Conservation (phyloP, 163 green algal genomes). For the Trebouxia gelatinosa region DNA sequence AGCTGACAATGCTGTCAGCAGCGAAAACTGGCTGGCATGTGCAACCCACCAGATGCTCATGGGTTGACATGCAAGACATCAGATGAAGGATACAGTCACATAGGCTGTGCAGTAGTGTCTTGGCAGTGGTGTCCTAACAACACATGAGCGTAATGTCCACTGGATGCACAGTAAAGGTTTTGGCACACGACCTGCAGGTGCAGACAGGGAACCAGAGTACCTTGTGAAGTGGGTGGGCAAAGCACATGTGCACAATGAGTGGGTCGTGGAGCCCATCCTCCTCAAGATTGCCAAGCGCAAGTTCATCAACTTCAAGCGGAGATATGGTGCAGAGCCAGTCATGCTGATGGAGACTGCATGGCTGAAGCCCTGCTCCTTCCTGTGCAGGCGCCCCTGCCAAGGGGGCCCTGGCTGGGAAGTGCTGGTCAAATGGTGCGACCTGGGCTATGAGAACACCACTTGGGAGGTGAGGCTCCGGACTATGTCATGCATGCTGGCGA, state of each 20-base stretch:
- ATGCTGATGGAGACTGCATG: slow-evolving; percentile 59
- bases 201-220: slow-evolving; percentile 61
- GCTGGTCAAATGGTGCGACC: slow-evolving; percentile 79
- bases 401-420: slow-evolving; percentile 84
- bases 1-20: not conserved
- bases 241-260: slow-evolving; percentile 86
- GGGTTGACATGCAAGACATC: not conserved
- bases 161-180: not conserved
- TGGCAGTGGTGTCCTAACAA: too few species aligned
- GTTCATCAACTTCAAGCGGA: slow-evolving; percentile 83
- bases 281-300: slow-evolving; percentile 73
- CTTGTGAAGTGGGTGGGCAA: slow-evolving; percentile 81
- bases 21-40: not conserved
- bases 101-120: too few species aligned
- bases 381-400: slow-evolving; percentile 67
- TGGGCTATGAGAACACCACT: slow-evolving; percentile 75
- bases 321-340: slow-evolving; percentile 59
- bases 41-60: not conserved
- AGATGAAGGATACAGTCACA: not conserved
- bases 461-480: slow-evolving; percentile 84
- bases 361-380: slow-evolving; percentile 69
- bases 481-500: too few species aligned
- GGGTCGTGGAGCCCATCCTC: slow-evolving; percentile 73
- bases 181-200: not conserved
- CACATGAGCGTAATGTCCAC: too few species aligned